phyloP scores from a whole-genome alignment of 306 rosid genomes.

The Dicorynia guianensis region DNA sequence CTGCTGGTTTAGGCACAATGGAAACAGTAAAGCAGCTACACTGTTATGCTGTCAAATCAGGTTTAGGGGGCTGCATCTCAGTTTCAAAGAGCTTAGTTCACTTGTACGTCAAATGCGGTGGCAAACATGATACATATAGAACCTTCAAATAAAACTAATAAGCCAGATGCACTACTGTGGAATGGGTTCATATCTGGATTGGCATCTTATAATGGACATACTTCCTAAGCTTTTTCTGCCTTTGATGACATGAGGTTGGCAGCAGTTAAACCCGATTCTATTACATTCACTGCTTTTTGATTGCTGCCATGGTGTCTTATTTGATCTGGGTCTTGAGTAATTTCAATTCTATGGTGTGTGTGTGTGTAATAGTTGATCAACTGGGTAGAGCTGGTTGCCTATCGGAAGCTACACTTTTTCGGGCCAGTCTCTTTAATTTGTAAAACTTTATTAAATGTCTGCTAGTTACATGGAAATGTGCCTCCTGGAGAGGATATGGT shows the following conservation, averaged over 20 bases:
- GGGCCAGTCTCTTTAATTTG: constrained; percentile 57
- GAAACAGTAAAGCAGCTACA: constrained; percentile 70
- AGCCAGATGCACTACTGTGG: constrained; percentile 70
- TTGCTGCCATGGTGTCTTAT: constrained; percentile 70
- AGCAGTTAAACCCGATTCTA: constrained; percentile 59
- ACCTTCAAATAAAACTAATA: constrained; percentile 55
- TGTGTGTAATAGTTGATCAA: constrained; percentile 65
- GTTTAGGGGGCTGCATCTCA: constrained; percentile 50
- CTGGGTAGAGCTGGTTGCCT: constrained; percentile 68
- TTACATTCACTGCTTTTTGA: constrained; percentile 65
- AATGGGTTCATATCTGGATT: constrained; percentile 66
- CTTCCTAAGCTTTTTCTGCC: constrained; percentile 59
- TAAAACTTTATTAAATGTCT: constrained; percentile 68
- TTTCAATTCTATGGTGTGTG: constrained; percentile 61
- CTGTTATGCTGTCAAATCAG: constrained; percentile 61
- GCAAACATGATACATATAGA: constrained; percentile 51
- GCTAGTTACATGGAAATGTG: constrained; percentile 62
- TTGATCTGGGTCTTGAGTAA: constrained; percentile 60
- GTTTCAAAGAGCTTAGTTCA: constrained; percentile 64
- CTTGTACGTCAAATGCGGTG: constrained; percentile 70
- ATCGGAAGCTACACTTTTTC: constrained; percentile 68
- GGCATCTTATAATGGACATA: constrained; percentile 54
- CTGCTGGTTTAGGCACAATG: constrained; percentile 62
- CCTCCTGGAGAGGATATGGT: constrained; percentile 70
- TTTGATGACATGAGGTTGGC: constrained; percentile 75